These are phyloP conservation scores for Lactarius tabidus DNA, from an alignment of 768 basidiomycete species.

Conservation along the genomic window DNA sequence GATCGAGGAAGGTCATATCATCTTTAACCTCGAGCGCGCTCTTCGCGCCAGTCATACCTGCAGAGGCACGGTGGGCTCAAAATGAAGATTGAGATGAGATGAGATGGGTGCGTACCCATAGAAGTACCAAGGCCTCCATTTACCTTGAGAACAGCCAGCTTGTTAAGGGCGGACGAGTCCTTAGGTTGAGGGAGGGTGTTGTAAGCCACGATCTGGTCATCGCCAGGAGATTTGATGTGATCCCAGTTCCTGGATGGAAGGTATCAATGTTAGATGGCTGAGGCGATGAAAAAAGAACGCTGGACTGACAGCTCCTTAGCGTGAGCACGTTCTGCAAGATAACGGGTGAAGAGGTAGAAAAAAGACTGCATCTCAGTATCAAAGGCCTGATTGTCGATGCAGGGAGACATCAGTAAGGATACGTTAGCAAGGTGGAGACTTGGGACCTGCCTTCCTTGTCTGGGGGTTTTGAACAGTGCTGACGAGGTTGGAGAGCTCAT, in stretches of 20 bases:
- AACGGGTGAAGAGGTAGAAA: constrained; percentile 94
- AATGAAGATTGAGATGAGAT: not conserved
- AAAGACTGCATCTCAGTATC: constrained; percentile 96
- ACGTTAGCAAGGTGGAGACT: constrained; percentile 11
- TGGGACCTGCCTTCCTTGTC: constrained; percentile 67
- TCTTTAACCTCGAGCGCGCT: constrained; percentile 72
- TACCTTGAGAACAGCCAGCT: constrained; percentile 74
- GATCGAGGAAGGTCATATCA: constrained; percentile 65
- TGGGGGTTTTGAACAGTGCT: constrained; percentile 72
- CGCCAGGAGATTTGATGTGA: constrained; percentile 56
- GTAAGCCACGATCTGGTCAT: constrained; percentile 62
- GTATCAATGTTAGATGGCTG: not conserved
- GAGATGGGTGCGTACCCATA: constrained; percentile 39
- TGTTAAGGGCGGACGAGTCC: constrained; percentile 52
- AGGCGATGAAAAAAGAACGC: not conserved
- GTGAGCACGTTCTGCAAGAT: constrained; percentile 84
- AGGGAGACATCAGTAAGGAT: constrained; percentile 9
- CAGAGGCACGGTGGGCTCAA: constrained; percentile 4
- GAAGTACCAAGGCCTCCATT: constrained; percentile 73
- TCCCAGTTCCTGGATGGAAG: constrained; percentile 33
- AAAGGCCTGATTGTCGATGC: constrained; percentile 55
- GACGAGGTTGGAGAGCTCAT: constrained; percentile 94
- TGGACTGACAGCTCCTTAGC: constrained; percentile 68
- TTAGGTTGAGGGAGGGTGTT: constrained; percentile 42
- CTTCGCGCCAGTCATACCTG: constrained; percentile 61